phyloP scores from a whole-genome alignment of 441 rosid species.

The Euphorbia corollata region DNA sequence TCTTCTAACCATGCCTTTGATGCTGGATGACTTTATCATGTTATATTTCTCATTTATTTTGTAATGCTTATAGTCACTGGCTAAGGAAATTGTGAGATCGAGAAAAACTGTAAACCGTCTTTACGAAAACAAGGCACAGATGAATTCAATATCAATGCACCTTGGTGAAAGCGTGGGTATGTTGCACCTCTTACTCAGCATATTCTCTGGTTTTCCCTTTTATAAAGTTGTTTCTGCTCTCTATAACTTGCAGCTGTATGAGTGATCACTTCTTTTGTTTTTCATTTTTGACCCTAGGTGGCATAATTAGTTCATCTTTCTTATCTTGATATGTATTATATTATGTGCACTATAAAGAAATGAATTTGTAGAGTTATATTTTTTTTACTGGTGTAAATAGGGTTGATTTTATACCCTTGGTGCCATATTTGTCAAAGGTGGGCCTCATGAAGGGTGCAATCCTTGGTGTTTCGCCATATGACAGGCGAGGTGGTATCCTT shows the following conservation, averaged over 20 bases:
- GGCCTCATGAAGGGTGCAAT: too few relatives aligned
- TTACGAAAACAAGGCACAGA: conserved; percentile 80
- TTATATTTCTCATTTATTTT: background rate
- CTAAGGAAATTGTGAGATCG: conserved; percentile 71
- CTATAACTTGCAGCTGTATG: background rate
- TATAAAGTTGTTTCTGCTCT: background rate
- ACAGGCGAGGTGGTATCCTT: too few relatives aligned
- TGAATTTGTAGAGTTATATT: too few relatives aligned
- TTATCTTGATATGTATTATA: background rate
- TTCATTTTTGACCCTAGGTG: background rate
- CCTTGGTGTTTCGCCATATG: too few relatives aligned
- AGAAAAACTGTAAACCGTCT: conserved; percentile 76
- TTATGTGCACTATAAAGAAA: too few relatives aligned
- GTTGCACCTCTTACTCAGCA: conserved; percentile 22
- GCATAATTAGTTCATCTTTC: background rate
- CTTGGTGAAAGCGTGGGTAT: conserved; percentile 95
- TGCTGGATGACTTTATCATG: background rate
- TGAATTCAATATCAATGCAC: conserved; percentile 94
- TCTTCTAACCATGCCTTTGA: background rate
- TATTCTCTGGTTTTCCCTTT: conserved; percentile 6
- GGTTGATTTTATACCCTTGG: too few relatives aligned
- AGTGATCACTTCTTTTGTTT: background rate
- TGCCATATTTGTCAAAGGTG: too few relatives aligned
- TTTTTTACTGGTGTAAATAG: too few relatives aligned
- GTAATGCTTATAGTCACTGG: conserved; percentile 57